Percentiles rank a stretch among this genome's conserved stretches.
These are phyloP conservation scores for Sphagnurus paluster DNA, from an alignment of 1,284 basidiomycete genomes.

Conservation along the genomic window DNA sequence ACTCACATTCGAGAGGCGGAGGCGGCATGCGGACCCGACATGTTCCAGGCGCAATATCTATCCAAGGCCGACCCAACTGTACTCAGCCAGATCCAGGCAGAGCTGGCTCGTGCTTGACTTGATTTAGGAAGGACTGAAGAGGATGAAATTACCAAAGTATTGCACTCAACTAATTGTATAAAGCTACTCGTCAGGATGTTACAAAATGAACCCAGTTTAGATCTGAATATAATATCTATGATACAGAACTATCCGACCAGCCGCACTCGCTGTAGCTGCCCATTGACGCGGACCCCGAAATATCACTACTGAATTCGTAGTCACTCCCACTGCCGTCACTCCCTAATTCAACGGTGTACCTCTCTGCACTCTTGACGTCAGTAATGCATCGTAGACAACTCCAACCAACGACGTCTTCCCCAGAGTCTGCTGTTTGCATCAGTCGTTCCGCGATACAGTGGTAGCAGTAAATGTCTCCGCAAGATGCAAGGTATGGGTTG, in stretches of 20 bases:
- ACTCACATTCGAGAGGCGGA: slow-evolving; percentile 62
- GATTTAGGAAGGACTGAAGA: neutral
- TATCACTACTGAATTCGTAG: slow-evolving; percentile 59
- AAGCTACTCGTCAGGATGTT: too few species aligned
- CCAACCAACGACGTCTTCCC: slow-evolving; percentile 62
- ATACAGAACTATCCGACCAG: slow-evolving; percentile 30
- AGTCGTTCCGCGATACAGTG: slow-evolving; percentile 83
- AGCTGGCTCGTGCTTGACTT: slow-evolving; percentile 30
- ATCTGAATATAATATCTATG: slow-evolving; percentile 1
- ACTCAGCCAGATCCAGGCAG: slow-evolving; percentile 66
- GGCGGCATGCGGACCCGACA: slow-evolving; percentile 48
- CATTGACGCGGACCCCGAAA: slow-evolving; percentile 43
- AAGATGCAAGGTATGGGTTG: slow-evolving; percentile 74
- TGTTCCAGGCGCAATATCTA: slow-evolving; percentile 61
- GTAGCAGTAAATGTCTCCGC: slow-evolving; percentile 86
- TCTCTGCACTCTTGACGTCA: slow-evolving; percentile 55
- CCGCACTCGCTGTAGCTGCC: slow-evolving; percentile 53
- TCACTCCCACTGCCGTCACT: slow-evolving; percentile 48
- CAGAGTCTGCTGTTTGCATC: slow-evolving; percentile 69
- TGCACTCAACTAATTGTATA: too few species aligned
- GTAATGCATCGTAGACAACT: slow-evolving; percentile 78
- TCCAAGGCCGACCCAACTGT: slow-evolving; percentile 67
- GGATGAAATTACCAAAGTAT: neutral
- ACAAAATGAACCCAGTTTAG: too few species aligned
- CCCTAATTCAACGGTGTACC: slow-evolving; percentile 36